Conservation (phyloP, 2,329 filamentous ascomycete species). For the Byssoonygena ceratinophila region DNA sequence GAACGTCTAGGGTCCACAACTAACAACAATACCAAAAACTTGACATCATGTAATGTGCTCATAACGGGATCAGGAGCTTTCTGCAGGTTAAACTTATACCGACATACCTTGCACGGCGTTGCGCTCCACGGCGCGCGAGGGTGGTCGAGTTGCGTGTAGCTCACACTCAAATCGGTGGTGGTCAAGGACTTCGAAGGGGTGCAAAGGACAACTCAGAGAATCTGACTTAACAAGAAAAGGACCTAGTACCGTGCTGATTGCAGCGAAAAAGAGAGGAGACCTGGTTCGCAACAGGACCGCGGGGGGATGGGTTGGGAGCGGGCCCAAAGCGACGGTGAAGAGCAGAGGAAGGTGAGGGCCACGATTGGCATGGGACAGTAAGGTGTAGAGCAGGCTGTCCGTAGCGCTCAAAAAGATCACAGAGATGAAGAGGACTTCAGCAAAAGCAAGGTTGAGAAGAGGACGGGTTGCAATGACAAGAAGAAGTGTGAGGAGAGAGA, state of each 20-base stretch:
- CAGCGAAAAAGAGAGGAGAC: neutral
- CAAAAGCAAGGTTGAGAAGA: neutral
- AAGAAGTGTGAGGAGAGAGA: constrained; percentile 1
- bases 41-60: neutral
- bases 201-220: neutral
- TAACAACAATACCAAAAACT: neutral
- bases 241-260: neutral
- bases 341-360: neutral
- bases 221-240: neutral
- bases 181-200: neutral
- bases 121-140: constrained; percentile 1
- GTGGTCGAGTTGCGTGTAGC: neutral
- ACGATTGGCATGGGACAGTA: neutral
- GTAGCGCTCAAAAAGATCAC: neutral
- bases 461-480: neutral
- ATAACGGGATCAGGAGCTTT: too few relatives aligned
- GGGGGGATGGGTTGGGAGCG: neutral
- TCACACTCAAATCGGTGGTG: neutral
- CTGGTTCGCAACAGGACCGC: neutral
- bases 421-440: neutral
- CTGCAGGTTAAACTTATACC: neutral
- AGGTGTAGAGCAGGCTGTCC: neutral
- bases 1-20: neutral
- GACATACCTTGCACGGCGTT: constrained; percentile 5
- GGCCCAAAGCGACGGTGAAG: neutral